Base-by-base conservation (phyloP, 257 asterid species). In the Osmanthus fragrans region DNA sequence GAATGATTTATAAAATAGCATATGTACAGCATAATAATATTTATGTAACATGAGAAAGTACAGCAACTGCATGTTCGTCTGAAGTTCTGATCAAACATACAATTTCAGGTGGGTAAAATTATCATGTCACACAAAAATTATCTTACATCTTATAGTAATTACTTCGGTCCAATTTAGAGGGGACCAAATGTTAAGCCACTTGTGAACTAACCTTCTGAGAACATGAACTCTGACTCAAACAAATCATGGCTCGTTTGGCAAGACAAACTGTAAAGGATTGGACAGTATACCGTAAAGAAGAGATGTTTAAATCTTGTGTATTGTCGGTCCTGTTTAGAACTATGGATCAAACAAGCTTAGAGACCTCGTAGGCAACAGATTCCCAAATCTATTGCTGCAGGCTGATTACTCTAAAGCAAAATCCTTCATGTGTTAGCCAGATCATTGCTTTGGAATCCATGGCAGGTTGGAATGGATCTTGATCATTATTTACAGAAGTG, bases 401-500 rank as follows among this genome's bases (percentile, higher is more conserved):
- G n/a, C 58, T 47, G 58, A 47, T 47, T 47, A 47, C 58, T 47
- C 58, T 47, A 0, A 16, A 47, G 58, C 58, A 4, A 21, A 58
- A 58, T 58, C 29, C 30, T 9, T 23, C 66, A 58, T 21, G 8
- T n/a, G 32, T 8, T 21, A 58, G 12, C 29, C 32, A 65, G 25
- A 34, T 67, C 25, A 39, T 40, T 60, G 34, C 54, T 45, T 69
- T 36, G 23, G 7, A 29, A 51, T 37, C 13, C 70, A 40, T 63
- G 70, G 37, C 25, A 68, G 34, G 49, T 72, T 30, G 47, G 58
- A 67, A 58, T 1, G 42, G 58, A 77, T 76, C 75, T 45, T 49
- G 47, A 80, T 67, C 77, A 71, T 69, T 87, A 86, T 88, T 81
- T 88, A 86, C 88, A 82, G 51, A 76, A 68, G 54, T 80, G 29